Conservation (phyloP, 2,329 filamentous ascomycete genomes). For the Ascochyta viciae-villosae region DNA sequence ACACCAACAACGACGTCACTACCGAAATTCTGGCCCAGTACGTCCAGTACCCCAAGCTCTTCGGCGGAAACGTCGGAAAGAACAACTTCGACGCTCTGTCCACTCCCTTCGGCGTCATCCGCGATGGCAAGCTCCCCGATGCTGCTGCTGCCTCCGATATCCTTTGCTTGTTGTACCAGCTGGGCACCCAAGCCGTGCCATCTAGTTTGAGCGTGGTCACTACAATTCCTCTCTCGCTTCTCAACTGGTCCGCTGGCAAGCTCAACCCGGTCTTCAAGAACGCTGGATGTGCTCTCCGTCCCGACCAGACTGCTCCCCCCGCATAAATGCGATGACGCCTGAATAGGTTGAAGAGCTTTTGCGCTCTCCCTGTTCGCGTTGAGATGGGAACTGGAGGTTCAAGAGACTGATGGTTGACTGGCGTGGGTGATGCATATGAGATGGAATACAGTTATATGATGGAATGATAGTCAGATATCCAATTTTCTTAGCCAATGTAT, state of each 20-base stretch:
- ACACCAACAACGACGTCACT: slow-evolving; percentile 47
- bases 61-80: slow-evolving; percentile 52
- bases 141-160: slow-evolving; percentile 35
- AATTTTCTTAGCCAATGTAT: background rate
- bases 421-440: background rate
- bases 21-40: slow-evolving; percentile 53
- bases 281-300: slow-evolving; percentile 51
- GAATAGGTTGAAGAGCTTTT: slow-evolving; percentile 15
- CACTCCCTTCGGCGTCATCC: slow-evolving; percentile 47
- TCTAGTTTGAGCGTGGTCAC: slow-evolving; percentile 23
- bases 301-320: slow-evolving; percentile 51
- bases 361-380: slow-evolving; percentile 13
- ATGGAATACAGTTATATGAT: background rate
- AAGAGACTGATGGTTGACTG: background rate
- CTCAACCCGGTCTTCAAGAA: slow-evolving; percentile 35
- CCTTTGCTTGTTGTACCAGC: slow-evolving; percentile 54
- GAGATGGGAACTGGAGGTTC: too few relatives aligned
- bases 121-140: slow-evolving; percentile 47
- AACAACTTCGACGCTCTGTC: slow-evolving; percentile 49
- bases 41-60: slow-evolving; percentile 52
- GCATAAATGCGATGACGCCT: slow-evolving; percentile 3
- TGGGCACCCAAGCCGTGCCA: slow-evolving; percentile 50
- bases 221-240: slow-evolving; percentile 16
- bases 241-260: slow-evolving; percentile 28
- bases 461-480: background rate